phyloP scores from a whole-genome alignment of 768 basidiomycete species.

The Naganishia onofrii region DNA sequence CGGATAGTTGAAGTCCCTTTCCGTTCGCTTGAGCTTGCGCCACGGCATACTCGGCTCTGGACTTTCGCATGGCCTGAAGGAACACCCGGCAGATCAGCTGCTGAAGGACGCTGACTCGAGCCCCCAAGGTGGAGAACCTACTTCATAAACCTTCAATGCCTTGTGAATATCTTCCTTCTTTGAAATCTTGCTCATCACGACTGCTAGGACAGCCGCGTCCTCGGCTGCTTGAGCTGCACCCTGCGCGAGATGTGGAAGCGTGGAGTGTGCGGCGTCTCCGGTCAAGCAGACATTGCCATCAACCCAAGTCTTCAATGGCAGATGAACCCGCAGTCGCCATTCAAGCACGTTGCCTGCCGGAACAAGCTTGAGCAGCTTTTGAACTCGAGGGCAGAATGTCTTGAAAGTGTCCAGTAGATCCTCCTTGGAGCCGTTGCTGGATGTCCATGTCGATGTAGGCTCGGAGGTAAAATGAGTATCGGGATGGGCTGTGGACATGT shows the following conservation, averaged over 20 bases:
- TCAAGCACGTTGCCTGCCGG: slow-evolving; percentile 53
- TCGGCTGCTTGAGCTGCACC: slow-evolving; percentile 24
- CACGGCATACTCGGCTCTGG: slow-evolving; percentile 41
- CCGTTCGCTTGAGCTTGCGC: slow-evolving; percentile 39
- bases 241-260: slow-evolving; percentile 16
- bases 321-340: slow-evolving; percentile 55
- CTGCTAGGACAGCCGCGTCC: slow-evolving; percentile 47
- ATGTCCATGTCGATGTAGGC: slow-evolving; percentile 52
- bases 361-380: slow-evolving; percentile 52
- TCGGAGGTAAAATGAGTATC: slow-evolving; percentile 52
- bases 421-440: slow-evolving; percentile 48
- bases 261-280: slow-evolving; percentile 19
- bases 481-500: slow-evolving; percentile 54
- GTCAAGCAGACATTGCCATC: slow-evolving; percentile 45
- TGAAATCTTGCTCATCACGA: slow-evolving; percentile 44
- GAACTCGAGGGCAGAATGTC: slow-evolving; percentile 53
- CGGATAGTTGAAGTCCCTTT: slow-evolving; percentile 39
- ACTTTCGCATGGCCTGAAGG: slow-evolving; percentile 38
- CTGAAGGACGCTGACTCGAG: slow-evolving; percentile 1
- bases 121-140: neutral
- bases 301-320: slow-evolving; percentile 54
- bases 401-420: slow-evolving; percentile 52
- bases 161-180: slow-evolving; percentile 40
- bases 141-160: slow-evolving; percentile 41
- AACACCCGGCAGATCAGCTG: neutral